phyloP scores from a whole-genome alignment of 345 rosid species.

The Salix brachista region DNA sequence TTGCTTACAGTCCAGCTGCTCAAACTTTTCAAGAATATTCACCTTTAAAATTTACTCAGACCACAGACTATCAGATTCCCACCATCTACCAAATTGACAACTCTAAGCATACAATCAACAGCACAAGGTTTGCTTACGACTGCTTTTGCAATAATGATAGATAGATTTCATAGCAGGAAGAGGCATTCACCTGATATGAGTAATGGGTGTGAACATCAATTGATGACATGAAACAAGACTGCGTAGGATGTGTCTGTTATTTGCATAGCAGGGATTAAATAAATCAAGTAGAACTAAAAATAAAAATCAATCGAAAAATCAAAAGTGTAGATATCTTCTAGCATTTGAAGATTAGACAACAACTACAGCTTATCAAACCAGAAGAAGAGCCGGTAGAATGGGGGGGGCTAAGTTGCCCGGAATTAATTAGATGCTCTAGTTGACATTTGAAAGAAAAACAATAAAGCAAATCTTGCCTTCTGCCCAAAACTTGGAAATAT shows the following conservation, averaged over 20 bases:
- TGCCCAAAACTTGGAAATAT: neutral
- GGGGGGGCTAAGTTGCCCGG: too few species aligned
- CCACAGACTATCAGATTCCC: neutral
- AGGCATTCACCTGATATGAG: slow-evolving; percentile 74
- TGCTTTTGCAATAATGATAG: neutral
- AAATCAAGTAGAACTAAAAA: neutral
- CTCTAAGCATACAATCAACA: neutral
- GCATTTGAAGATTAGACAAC: neutral
- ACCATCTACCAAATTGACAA: neutral
- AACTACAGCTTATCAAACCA: neutral
- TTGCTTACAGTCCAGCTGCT: neutral
- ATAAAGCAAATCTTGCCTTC: neutral
- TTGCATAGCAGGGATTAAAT: slow-evolving; percentile 11
- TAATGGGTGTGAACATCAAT: slow-evolving; percentile 97
- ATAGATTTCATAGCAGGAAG: neutral
- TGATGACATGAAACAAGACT: slow-evolving; percentile 98
- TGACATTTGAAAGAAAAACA: neutral
- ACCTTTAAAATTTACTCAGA: neutral
- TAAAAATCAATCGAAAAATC: neutral
- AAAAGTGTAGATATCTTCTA: neutral
- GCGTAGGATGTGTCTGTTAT: slow-evolving; percentile 95
- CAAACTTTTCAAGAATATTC: neutral
- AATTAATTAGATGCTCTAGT: neutral
- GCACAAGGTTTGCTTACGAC: neutral
- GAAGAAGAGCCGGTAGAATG: neutral